phyloP scores from a whole-genome alignment of 495 filamentous ascomycete species.

The Penicillium riverlandense region DNA sequence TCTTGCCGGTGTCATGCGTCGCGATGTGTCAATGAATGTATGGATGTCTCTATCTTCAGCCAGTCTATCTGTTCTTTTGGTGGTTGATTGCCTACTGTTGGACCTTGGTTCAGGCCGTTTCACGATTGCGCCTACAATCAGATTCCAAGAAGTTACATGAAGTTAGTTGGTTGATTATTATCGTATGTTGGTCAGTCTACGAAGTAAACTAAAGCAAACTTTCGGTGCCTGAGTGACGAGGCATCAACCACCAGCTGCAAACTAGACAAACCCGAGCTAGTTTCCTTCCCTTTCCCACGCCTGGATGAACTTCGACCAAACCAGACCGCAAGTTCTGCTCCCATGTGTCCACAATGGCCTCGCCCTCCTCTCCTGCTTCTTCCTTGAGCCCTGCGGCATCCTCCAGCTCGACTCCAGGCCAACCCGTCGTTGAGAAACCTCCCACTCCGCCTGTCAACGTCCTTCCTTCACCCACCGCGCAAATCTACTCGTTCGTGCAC shows the following conservation, averaged over 20 bases:
- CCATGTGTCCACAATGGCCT: constrained; percentile 18
- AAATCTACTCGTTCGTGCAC: constrained; percentile 53
- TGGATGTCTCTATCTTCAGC: no score
- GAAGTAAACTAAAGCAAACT: no score
- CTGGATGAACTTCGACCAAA: background rate
- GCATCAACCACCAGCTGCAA: background rate
- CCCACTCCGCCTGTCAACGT: constrained; percentile 27
- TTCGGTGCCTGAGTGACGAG: background rate
- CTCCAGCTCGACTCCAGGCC: constrained; percentile 7
- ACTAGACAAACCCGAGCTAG: background rate
- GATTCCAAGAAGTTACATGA: no score
- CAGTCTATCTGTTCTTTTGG: no score
- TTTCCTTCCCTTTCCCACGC: background rate
- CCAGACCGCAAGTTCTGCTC: constrained; percentile 1
- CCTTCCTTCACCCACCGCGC: constrained; percentile 40
- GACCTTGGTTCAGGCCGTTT: no score
- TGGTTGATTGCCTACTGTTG: no score
- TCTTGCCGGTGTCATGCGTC: no score
- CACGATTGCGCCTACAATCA: no score
- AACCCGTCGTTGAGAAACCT: constrained; percentile 23
- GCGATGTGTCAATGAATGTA: no score
- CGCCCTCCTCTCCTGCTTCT: constrained; percentile 5
- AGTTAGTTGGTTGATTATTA: no score
- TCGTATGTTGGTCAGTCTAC: no score
- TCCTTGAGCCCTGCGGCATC: background rate